Evolutionary conservation across 371 early-diverging fungal genomes (phyloP).

Genomic region (Haplosporangium sp.): DNA sequence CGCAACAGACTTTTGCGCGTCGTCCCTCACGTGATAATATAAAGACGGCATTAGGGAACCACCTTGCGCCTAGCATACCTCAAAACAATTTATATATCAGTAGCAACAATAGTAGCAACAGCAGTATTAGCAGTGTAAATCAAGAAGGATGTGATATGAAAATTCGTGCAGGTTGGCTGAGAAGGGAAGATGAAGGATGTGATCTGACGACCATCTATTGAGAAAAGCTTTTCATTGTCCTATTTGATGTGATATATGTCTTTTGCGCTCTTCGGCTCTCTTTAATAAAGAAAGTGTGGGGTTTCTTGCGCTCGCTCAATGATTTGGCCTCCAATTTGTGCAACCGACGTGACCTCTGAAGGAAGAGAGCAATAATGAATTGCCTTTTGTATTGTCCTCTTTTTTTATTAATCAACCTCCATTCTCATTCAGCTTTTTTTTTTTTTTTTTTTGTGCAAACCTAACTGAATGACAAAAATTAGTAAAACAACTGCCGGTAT

Average conservation of each 20-base stretch:
- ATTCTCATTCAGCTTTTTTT: not conserved
- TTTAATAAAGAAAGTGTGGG: no score
- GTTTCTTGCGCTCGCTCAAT: no score
- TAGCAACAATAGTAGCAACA: conserved; percentile 13
- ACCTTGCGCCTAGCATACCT: conserved; percentile 1
- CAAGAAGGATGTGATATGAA: not conserved
- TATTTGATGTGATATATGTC: no score
- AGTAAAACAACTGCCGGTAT: conserved; percentile 15
- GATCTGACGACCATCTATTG: conserved; percentile 24
- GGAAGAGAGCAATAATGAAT: no score
- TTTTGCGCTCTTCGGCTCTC: no score
- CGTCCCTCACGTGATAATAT: conserved; percentile 30
- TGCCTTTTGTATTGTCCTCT: no score
- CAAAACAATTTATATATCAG: conserved; percentile 15
- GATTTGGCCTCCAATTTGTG: no score
- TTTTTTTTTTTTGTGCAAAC: not conserved
- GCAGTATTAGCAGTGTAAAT: not conserved
- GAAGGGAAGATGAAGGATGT: conserved; percentile 21
- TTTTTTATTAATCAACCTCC: no score
- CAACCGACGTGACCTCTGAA: no score
- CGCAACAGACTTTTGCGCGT: conserved; percentile 28
- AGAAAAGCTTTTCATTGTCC: not conserved
- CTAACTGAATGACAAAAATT: conserved; percentile 17
- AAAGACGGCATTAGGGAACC: conserved; percentile 11
- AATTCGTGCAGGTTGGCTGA: not conserved